A percentile compares a stretch with the other conserved stretches of the same genome.
Evolutionary conservation across 495 filamentous ascomycete genomes (phyloP).

Genomic region (Hypomontagnella submonticulosa): DNA sequence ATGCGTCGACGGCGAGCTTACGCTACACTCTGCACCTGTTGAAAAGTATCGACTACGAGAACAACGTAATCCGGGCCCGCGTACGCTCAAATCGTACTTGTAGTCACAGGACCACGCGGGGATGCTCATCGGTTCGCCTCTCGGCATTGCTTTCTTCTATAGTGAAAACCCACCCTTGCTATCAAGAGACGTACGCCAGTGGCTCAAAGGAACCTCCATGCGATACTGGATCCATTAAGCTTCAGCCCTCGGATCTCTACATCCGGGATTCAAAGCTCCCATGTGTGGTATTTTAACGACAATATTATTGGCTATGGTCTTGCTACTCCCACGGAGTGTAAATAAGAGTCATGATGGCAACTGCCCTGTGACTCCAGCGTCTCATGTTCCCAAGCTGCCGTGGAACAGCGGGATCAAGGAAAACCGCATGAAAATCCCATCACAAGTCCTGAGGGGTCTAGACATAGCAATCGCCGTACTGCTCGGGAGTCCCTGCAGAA

Average conservation of each 20-base stretch:
- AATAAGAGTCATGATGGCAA: background rate
- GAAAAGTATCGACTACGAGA: background rate
- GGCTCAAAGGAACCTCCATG: no score
- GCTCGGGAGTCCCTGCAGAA: slow-evolving; percentile 26
- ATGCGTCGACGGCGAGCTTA: background rate
- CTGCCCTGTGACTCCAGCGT: slow-evolving; percentile 1
- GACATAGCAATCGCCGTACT: background rate
- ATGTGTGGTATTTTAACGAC: background rate
- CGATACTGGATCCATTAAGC: no score
- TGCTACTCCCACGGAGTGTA: slow-evolving; percentile 1
- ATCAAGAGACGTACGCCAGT: no score
- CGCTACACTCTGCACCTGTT: background rate
- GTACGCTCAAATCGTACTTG: no score
- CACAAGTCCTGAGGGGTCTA: slow-evolving; percentile 26
- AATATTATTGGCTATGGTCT: background rate
- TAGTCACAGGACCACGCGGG: no score
- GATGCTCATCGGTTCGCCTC: no score
- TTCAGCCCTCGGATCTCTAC: no score
- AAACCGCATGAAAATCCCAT: slow-evolving; percentile 29
- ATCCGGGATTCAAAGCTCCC: no score
- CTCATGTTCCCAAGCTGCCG: slow-evolving; percentile 11
- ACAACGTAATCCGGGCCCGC: background rate
- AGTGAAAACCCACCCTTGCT: no score
- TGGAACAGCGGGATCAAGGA: slow-evolving; percentile 27
- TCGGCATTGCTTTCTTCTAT: no score